phyloP scores from a whole-genome alignment of 768 basidiomycete species.

The Lactarius evosmus region DNA sequence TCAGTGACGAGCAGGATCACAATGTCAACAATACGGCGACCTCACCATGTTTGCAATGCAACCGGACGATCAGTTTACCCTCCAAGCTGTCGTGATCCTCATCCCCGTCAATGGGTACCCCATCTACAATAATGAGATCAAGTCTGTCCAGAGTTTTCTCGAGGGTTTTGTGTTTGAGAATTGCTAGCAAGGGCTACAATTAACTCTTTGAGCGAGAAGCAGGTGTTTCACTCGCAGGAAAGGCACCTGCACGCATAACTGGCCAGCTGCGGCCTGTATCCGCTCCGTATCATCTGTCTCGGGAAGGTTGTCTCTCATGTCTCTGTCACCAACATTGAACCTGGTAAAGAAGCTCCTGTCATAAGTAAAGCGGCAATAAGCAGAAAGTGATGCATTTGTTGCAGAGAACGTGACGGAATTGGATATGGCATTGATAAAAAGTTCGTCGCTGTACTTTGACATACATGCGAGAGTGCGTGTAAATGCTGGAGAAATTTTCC shows the following conservation, averaged over 20 bases:
- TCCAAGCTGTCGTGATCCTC: conserved; percentile 61
- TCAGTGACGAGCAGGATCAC: conserved; percentile 18
- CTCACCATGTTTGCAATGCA: conserved; percentile 83
- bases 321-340: conserved; percentile 45
- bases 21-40: conserved; percentile 12
- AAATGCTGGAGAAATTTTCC: conserved; percentile 49
- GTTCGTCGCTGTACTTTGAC: conserved; percentile 79
- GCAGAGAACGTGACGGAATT: conserved; percentile 63
- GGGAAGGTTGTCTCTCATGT: conserved; percentile 24
- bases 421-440: conserved; percentile 61
- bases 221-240: neutral
- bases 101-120: conserved; percentile 39
- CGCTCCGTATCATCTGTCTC: conserved; percentile 39
- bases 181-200: conserved; percentile 59
- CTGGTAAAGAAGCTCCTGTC: conserved; percentile 65
- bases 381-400: conserved; percentile 78
- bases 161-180: conserved; percentile 67
- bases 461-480: conserved; percentile 72
- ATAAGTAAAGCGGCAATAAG: conserved; percentile 77
- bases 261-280: conserved; percentile 50
- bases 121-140: conserved; percentile 66
- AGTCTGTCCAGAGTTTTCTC: conserved; percentile 78
- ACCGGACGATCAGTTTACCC: conserved; percentile 64
- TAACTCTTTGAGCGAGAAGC: conserved; percentile 29
- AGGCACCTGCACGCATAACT: conserved; percentile 65